Evolutionary conservation across 371 early-diverging fungal genomes (phyloP), one percentile per base, ranked within the genome.

Genomic region (Dichotomocladium elegans): DNA sequence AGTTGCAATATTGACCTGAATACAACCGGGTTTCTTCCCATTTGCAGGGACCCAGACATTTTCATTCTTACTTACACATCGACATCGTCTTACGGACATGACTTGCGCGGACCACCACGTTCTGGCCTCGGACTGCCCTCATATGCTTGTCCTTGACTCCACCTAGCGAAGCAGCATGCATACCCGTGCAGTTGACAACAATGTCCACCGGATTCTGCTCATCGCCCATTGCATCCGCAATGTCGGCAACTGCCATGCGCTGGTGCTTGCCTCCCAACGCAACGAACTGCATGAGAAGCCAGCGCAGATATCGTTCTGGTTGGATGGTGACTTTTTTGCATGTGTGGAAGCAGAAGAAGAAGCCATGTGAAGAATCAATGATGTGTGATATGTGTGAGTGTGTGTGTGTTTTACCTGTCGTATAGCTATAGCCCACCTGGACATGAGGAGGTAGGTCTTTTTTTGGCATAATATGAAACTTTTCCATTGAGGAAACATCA

Each of bases 151-250:
- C 92, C 19, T 73, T 63, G 10, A 87, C 84, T 14, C 85, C 88
- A 3, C 78, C 82, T 4, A 91, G 60, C 34, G 55, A 61, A 42
- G 72, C 51, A 10, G 87, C 75, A 10, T 76, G 74, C 40, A 80
- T 60, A 6, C 89, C 89, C 4, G 87, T 76, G 58, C 90, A 90
- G 52, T 90, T 90, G 41, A 90, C 72, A 26, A 88, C 76, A 28
- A 82, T 61, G 46, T 70, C 76, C 10, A 72, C 71, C 5, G 67
- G 22, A 10, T 48, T 44, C 3, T 35, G 26, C 10, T 25, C 34
- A 40, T 55, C 50, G 19, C 55, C 61, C 70, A 54, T 50, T 3
- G 59, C 64, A 28, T 89, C 86, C 2, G 66, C 56, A n/a, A 55
- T 22, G 7, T 29, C 19, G 0, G 40, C 15, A 3, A 55, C 21